phyloP scores from a whole-genome alignment of 2,329 filamentous ascomycete genomes.

The Amesomyces nigricolor region DNA sequence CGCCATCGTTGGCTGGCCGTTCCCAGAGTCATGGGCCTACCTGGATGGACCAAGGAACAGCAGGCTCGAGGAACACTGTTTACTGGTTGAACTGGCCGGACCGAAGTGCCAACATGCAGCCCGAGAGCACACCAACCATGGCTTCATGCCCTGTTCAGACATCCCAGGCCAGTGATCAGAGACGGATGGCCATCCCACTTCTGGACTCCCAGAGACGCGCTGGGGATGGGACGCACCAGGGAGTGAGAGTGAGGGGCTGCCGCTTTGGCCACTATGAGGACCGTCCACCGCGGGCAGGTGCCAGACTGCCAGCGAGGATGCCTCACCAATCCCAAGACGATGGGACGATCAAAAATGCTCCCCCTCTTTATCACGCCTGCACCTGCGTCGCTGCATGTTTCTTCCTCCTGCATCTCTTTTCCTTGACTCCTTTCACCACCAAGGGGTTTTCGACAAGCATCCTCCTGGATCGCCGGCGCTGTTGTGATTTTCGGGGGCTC shows the following conservation, averaged over 20 bases:
- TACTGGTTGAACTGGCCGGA: no score
- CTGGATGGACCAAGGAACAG: no score
- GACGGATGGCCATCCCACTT: no score
- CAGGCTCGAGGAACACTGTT: no score
- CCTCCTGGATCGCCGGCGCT: constrained; percentile 34
- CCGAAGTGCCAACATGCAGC: no score
- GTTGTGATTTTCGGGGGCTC: constrained; percentile 36
- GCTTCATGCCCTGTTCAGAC: no score
- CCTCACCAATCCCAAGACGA: constrained; percentile 23
- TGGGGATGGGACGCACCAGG: no score
- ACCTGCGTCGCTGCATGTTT: neutral
- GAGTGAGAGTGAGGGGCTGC: constrained; percentile 1
- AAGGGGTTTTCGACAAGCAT: constrained; percentile 33
- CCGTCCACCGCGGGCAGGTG: constrained; percentile 1
- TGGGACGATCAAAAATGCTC: constrained; percentile 27
- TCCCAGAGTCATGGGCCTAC: no score
- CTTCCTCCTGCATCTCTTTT: constrained; percentile 21
- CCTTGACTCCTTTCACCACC: constrained; percentile 28
- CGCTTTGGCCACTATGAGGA: constrained; percentile 17
- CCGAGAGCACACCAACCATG: no score
- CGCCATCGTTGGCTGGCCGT: no score
- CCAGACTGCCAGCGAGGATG: neutral
- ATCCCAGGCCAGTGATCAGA: no score
- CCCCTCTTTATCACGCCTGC: constrained; percentile 24
- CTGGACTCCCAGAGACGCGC: no score